Evolutionary conservation across 163 green algal species (phyloP), one percentile per base, ranked within the genome.

Genomic region (Smithsoniella earleae): DNA sequence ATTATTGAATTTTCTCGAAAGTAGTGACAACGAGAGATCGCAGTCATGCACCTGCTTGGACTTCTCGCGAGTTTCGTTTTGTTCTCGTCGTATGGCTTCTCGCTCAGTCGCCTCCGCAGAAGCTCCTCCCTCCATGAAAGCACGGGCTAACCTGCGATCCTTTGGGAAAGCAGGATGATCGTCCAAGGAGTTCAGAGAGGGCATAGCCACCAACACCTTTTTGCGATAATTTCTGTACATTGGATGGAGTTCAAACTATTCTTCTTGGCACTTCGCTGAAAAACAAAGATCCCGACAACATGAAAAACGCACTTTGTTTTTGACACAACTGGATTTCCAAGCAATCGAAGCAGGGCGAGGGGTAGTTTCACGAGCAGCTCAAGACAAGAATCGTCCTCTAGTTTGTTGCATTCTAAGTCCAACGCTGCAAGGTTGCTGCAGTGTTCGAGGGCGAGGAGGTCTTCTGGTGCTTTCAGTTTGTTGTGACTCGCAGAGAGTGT

Each of bases 151-250:
- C 2, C 87, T 80, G n/a, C 79, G 76, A 36, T 92, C 86, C 73
- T 86, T 86, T 1, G 77, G 75, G 58, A 86, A 82, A 13, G 82
- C 79, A 20, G 87, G 86, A 2, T 46, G 80, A 20, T 93, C 86
- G 62, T 93, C 87, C 36, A 93, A 72, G 75, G 90, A 85, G 62
- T 89, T 86, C 30, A 93, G 77, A 8, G 33, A 33, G 22, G 81
- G 78, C 79, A 92, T 87, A 65, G 49, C 25, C 2, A 77, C 72
- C n/a, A 92, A 30, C 43, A 90, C 25, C 5, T 18, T 25, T 77
- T 89, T 90, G 74, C 86, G 84, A 77, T 90, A 92, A 54, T 85
- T 64, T 80, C 84, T 91, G 79, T 46, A 66, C n/a, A n/a, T n/a
- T 20, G 20, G 20, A 54, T 54, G 44, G 44, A 54, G 44, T 54